Evolutionary conservation across 1,139 yeast species (phyloP), one percentile per base, ranked within the genome.

Genomic region (Yamadazyma spencermartinsiae): DNA sequence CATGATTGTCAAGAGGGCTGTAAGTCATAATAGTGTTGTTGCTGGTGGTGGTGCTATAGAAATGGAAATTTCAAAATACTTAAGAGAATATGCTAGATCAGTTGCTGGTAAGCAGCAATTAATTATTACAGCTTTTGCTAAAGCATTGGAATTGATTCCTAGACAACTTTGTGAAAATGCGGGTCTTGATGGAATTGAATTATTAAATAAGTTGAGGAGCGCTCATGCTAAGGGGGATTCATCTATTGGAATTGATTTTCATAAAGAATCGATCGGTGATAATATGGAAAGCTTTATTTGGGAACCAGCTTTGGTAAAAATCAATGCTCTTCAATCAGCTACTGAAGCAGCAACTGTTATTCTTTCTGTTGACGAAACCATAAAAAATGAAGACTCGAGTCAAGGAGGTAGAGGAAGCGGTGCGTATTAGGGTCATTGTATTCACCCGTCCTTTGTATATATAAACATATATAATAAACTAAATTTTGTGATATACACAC

Each of bases 31-130:
- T 55, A 71, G 79, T 25, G 82, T 94, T 48, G 98, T 92, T 44
- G 98, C 96, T 12, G 99, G 99, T 43, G 99, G 99, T 49, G 99
- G 99, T 46, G 99, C 99, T 33, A 86, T 90, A 48, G 98, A 92
- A 63, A 94, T 92, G 98, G 98, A 92, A 60, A 60, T 94, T 35
- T 89, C 98, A 31, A 87, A 82, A 59, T 80, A 85, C 59, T 75
- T 94, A 52, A 79, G 98, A 55, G 97, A 88, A 51, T 79, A 82
- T 56, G 83, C 97, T 15, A 82, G 83, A 56, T 78, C 89, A 10
- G 86, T 92, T 54, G 88, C 96, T 15, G 98, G 98, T 33, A 92
- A 92, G 65, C 97, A 90, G 63, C 99, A 92, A 68, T 71, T 92
- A 49, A 80, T 92, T 43, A 85, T 92, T 45, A 81, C 84, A 41